Evolutionary conservation across 768 basidiomycete genomes (phyloP).

Genomic region (Leccinum pellstonianum): DNA sequence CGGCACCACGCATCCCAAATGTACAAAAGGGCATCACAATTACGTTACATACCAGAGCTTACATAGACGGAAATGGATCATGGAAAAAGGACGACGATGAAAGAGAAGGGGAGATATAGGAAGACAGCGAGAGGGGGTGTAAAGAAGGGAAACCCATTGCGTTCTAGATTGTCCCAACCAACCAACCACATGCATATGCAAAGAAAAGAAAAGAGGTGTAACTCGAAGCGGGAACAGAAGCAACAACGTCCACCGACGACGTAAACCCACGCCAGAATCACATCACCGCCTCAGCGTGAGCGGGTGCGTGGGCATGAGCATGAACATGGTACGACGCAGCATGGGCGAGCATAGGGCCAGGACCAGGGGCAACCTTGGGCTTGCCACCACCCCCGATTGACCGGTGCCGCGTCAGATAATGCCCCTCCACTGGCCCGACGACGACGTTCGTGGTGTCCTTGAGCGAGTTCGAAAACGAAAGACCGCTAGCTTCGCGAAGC

Average conservation of each 20-base stretch:
- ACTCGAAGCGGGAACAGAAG: not conserved
- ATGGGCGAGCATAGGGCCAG: not conserved
- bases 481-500: conserved; percentile 15
- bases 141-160: conserved; percentile 4
- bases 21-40: conserved; percentile 24
- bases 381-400: conserved; percentile 13
- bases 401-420: conserved; percentile 21
- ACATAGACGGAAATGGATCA: conserved; percentile 11
- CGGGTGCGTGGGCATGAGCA: conserved; percentile 4
- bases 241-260: not conserved
- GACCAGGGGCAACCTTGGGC: conserved; percentile 7
- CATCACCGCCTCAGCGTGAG: conserved; percentile 16
- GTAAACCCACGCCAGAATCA: not conserved
- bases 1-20: conserved; percentile 1
- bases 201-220: no score
- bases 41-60: conserved; percentile 20
- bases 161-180: conserved; percentile 21
- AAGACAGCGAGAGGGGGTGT: no score
- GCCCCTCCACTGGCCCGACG: conserved; percentile 9
- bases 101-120: not conserved
- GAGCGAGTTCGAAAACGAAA: conserved; percentile 20
- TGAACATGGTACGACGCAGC: not conserved
- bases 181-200: not conserved
- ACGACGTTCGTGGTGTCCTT: conserved; percentile 31
- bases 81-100: not conserved